Evolutionary conservation across 2,329 filamentous ascomycete species (phyloP), one percentile per base, ranked within the genome.

Genomic region (Lachnellula suecica): DNA sequence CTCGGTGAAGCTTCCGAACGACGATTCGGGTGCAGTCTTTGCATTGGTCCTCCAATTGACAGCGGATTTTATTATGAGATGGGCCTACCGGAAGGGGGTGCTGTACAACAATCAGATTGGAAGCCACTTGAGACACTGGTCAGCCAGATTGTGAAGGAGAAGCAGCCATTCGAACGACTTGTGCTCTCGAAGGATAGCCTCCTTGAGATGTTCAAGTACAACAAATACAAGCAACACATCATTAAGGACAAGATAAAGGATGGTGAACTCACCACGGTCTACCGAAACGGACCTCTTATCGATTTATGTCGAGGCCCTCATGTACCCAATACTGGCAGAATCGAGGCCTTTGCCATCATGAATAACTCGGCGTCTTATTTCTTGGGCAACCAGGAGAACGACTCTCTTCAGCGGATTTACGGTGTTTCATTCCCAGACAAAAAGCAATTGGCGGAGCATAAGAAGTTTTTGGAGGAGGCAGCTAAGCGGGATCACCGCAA

Each of bases 51-150:
- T 29, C 94, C 91, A 9, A 91, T 93, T 41, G 84, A 91, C 48
- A 87, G 92, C 71, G 93, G 91, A 35, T 97, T 96, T 79, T 97
- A 96, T 79, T 97, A 97, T 72, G 91, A 97, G 73, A 97, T 97
- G 92, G 88, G 88, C 27, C 78, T 90, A 41, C 83, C 88, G 43
- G 85, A 87, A 35, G 84, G 85, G 50, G 76, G 73, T 66, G 84
- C 78, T 66, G 89, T 96, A 37, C 83, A 86, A 52, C 79, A 87
- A 61, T 72, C 79, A 51, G 94, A 97, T 72, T 92, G 91, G 82
- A 88, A 92, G 71, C 85, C 88, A 1, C 78, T 97, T 19, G 91
- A 96, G 74, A 84, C 79, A 54, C 84, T 91, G 59, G 89, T 92
- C 25, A 79, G 81, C 66, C 88, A 85, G 68, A 91, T 94, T 59